Evolutionary conservation across 2,329 filamentous ascomycete genomes (phyloP).

Genomic region (Colletotrichum lindemuthianum): DNA sequence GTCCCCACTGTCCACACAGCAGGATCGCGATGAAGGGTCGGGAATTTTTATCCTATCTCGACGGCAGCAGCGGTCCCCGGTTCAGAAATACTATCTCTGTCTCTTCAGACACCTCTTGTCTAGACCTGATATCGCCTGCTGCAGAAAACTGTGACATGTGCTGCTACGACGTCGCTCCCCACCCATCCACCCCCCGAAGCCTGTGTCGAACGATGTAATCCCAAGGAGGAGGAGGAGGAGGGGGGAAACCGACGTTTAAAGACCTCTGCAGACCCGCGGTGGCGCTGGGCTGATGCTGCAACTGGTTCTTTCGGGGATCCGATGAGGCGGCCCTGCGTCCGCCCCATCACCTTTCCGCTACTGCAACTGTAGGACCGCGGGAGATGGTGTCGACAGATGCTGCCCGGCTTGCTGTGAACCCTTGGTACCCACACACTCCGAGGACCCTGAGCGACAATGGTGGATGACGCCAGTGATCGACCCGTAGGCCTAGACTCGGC

Average conservation of each 20-base stretch:
- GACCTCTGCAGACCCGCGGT: background rate
- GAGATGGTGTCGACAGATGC: slow-evolving; percentile 20
- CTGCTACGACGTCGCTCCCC: no score
- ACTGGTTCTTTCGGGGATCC: slow-evolving; percentile 20
- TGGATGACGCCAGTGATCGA: slow-evolving; percentile 31
- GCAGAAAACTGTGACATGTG: no score
- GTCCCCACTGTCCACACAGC: no score
- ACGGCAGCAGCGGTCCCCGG: background rate
- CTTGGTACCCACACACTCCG: background rate
- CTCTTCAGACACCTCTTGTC: background rate
- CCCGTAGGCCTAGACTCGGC: slow-evolving; percentile 18
- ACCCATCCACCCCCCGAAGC: no score
- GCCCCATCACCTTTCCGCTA: background rate
- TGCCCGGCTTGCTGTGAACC: background rate
- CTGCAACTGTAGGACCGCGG: background rate
- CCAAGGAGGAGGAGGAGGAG: no score
- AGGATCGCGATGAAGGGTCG: slow-evolving; percentile 26
- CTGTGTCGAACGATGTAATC: no score
- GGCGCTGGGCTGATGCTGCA: background rate
- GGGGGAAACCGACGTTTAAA: background rate
- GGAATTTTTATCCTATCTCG: slow-evolving; percentile 18
- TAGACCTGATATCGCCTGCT: background rate
- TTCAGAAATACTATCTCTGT: background rate
- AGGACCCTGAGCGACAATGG: slow-evolving; percentile 24
- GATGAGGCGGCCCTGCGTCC: slow-evolving; percentile 15